Evolutionary conservation across 352 stramenopile genomes (phyloP).

Genomic region (Phytopythium montanum): DNA sequence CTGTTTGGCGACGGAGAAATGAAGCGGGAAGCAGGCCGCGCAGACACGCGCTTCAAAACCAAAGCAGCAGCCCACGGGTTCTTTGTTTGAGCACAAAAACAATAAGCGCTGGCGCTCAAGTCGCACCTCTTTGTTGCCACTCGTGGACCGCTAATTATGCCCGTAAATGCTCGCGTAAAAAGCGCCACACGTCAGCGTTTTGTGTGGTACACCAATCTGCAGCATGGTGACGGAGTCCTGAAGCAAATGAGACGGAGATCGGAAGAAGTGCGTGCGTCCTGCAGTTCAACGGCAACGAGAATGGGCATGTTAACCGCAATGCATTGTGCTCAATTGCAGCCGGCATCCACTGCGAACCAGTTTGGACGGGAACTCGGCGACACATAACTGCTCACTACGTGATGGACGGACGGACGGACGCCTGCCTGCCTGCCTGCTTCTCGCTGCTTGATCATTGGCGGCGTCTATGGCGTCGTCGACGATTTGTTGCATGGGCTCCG

Average conservation of each 20-base stretch:
- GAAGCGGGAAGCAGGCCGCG: not conserved
- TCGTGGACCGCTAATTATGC: not conserved
- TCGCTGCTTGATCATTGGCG: not conserved
- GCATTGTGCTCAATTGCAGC: too few species aligned
- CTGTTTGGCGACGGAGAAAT: conserved; percentile 1
- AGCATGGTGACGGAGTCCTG: too few species aligned
- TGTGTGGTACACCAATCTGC: not conserved
- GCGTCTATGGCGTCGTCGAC: conserved; percentile 1
- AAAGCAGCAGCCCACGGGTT: too few species aligned
- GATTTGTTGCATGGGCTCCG: conserved; percentile 3
- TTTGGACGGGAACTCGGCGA: not conserved
- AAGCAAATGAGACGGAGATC: too few species aligned
- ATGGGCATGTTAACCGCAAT: not conserved
- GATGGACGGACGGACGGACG: not conserved
- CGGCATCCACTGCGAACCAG: too few species aligned
- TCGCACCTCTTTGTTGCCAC: conserved; percentile 6
- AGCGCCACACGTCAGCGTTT: too few species aligned
- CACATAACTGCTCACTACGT: not conserved
- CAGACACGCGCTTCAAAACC: conserved; percentile 1
- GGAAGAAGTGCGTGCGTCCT: not conserved
- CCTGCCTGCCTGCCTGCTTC: not conserved
- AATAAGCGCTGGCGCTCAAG: not conserved
- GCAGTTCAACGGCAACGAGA: conserved; percentile 1
- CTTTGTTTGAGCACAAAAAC: conserved; percentile 3
- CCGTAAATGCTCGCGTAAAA: not conserved